A percentile compares a stretch with the other conserved stretches of the same genome.
Evolutionary conservation across 2,329 filamentous ascomycete species (phyloP).

Genomic region (Erysiphe pulchra): DNA sequence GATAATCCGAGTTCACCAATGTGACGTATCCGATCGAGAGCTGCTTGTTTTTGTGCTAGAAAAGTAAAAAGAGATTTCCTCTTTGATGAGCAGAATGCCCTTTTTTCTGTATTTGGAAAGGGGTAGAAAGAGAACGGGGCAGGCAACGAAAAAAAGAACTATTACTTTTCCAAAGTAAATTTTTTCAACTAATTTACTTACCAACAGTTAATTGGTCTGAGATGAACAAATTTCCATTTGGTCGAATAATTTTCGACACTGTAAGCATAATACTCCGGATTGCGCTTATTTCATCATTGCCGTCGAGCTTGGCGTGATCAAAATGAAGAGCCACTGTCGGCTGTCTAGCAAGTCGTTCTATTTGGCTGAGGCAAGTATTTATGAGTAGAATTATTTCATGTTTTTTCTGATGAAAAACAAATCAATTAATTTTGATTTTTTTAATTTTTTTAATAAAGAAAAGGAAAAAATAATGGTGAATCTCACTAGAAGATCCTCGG

Average conservation of each 20-base stretch:
- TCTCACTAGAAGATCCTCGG: conserved; percentile 1
- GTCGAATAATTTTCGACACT: conserved; percentile 8
- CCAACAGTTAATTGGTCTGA: conserved; percentile 8
- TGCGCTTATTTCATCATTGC: too few relatives aligned
- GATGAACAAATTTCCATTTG: conserved; percentile 5
- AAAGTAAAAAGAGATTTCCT: not conserved
- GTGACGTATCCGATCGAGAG: conserved; percentile 2
- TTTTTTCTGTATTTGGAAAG: too few relatives aligned
- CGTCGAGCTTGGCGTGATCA: too few relatives aligned
- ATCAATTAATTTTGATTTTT: not conserved
- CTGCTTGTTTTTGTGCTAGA: conserved; percentile 1
- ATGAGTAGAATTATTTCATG: conserved; percentile 8
- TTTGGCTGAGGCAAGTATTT: conserved; percentile 5
- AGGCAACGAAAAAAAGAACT: not conserved
- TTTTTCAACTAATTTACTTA: not conserved
- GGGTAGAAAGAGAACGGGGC: too few relatives aligned
- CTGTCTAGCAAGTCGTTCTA: conserved; percentile 1
- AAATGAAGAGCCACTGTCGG: not conserved
- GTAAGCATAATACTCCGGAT: conserved; percentile 5
- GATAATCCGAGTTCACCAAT: conserved; percentile 5
- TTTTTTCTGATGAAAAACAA: conserved; percentile 3
- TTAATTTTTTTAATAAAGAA: not conserved
- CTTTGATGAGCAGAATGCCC: too few relatives aligned
- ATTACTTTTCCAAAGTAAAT: too few relatives aligned
- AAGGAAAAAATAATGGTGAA: too few relatives aligned